A percentile compares a stretch with the other conserved stretches of the same genome.
Evolutionary conservation across 139 green algal genomes (phyloP).

Genomic region (Mesotaenium endlicherianum): DNA sequence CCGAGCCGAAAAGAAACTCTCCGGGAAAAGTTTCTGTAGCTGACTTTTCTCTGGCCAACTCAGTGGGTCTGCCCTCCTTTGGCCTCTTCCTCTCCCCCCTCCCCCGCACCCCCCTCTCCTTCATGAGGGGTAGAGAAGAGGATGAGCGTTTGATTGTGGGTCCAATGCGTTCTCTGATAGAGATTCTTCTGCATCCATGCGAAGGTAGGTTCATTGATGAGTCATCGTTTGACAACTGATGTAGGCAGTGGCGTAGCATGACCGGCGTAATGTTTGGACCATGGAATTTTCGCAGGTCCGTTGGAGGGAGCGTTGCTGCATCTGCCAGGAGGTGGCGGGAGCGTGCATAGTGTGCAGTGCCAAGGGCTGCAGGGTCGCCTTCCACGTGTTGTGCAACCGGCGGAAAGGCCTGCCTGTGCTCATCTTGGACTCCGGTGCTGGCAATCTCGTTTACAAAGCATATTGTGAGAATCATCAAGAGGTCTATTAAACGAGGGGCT

Average conservation of each 20-base stretch:
- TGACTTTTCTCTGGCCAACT: too few species aligned
- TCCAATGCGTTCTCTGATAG: not conserved
- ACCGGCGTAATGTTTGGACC: too few species aligned
- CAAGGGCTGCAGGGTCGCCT: not conserved
- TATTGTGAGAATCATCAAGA: too few species aligned
- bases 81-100: too few species aligned
- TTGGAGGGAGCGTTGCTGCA: not conserved
- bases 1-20: too few species aligned
- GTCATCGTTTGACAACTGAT: not conserved
- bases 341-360: not conserved
- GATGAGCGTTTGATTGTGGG: not conserved
- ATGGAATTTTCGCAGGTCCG: not conserved
- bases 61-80: too few species aligned
- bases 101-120: not conserved
- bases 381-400: not conserved
- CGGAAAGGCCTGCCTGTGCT: too few species aligned
- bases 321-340: not conserved
- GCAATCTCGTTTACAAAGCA: too few species aligned
- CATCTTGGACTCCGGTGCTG: too few species aligned
- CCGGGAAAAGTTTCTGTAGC: too few species aligned
- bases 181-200: not conserved
- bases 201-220: not conserved
- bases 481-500: too few species aligned
- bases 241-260: too few species aligned
- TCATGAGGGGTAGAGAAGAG: not conserved